Base-by-base conservation (phyloP, 805 yeast species). In the Wickerhamomyces pijperi region DNA sequence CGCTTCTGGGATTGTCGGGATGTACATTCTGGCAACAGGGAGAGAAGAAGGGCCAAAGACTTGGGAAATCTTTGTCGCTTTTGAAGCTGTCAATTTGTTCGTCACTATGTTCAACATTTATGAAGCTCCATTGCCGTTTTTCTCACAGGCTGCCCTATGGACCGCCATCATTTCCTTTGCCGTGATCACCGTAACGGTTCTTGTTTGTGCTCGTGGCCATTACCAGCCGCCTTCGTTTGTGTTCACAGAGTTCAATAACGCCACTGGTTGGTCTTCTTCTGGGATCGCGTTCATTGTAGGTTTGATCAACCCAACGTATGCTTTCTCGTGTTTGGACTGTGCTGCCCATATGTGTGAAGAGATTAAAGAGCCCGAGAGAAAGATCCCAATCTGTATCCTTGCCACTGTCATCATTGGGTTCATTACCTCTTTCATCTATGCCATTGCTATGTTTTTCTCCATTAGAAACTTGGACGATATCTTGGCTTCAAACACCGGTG, bases 261-360 rank as follows among this genome's bases (percentile, higher is more conserved):
- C 58, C 15, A 74, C 81, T 2, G 82, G 83, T 28, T 76, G 82
- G 80, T 44, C 58, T 6, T 61, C 69, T 4, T 46, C 68, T 2
- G 82, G 71, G 17, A 68, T 76, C 55, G 78, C 82, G 0, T 74
- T 76, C 49, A 67, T 77, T 38, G 72, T 75, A 14, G 84, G 84
- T 5, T 57, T 78, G 37, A 68, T 78, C 47, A 77, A 77, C 49
- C 81, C 83, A 3, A 70, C 73, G 41, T 78, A 82, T 81, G 72
- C 78, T 8, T 77, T 76, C 55, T 66, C 75, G 23, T 76, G 84
- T 44, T 64, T 76, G 35, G 86, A 78, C 50, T 71, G 76, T 40
- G 82, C 83, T 4, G 75, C 83, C 4, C 85, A 78, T 48, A 65
- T 79, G 68, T 77, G 81, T n/a, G 86, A 79, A 52, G 85, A 78